A percentile compares a stretch with the other conserved stretches of the same genome.
phyloP scores from a whole-genome alignment of 2,329 filamentous ascomycete species.

The Gnomoniopsis sp. region DNA sequence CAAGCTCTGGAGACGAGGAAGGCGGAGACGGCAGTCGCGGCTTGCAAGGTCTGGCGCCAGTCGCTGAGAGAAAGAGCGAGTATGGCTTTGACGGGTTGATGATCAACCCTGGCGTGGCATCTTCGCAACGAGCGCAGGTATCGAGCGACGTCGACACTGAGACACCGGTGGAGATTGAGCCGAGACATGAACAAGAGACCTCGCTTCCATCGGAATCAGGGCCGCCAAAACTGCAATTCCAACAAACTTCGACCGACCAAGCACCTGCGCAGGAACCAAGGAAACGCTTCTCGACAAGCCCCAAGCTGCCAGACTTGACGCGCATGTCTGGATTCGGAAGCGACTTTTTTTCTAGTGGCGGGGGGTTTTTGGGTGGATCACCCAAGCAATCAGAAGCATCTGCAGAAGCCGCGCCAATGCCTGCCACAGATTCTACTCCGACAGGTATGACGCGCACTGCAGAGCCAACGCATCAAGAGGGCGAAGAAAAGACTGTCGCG shows the following conservation, averaged over 20 bases:
- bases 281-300: conserved; percentile 46
- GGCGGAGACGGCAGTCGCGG: conserved; percentile 32
- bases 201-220: neutral
- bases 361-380: conserved; percentile 23
- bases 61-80: conserved; percentile 57
- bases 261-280: conserved; percentile 17
- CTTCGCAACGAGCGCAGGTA: conserved; percentile 14
- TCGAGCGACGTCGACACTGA: conserved; percentile 2
- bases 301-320: conserved; percentile 54
- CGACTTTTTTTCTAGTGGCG: conserved; percentile 48
- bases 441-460: neutral
- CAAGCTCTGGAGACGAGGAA: conserved; percentile 41
- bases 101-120: conserved; percentile 15
- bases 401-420: neutral
- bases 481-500: neutral
- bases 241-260: conserved; percentile 8
- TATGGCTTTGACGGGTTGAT: conserved; percentile 48
- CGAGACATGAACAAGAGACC: neutral
- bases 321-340: conserved; percentile 60
- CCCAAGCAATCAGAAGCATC: conserved; percentile 17
- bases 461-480: neutral
- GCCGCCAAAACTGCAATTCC: conserved; percentile 8
- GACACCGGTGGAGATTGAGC: neutral
- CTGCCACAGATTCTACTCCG: neutral
- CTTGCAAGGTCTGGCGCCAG: conserved; percentile 45